Base-by-base conservation (phyloP, 768 basidiomycete species). In the Xerocomellus intermedius region DNA sequence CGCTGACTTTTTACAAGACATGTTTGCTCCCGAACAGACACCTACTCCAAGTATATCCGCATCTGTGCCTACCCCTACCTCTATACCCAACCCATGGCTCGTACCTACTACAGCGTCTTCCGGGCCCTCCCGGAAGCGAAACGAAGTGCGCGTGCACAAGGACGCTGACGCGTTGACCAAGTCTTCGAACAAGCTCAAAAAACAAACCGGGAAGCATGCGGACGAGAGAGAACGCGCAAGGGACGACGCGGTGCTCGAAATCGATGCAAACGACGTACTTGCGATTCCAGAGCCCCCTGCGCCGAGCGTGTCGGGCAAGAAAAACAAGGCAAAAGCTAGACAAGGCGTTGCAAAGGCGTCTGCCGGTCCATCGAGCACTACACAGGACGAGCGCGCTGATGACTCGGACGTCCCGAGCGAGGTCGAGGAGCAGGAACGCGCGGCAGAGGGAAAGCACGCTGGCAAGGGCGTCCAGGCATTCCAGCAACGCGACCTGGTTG, bases 401-500 rank as follows among this genome's bases (percentile, higher is more conserved):
- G 79, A 81, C 46, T 77, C 79, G 6, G 86, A 86, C 55, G 75
- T 60, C 39, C 77, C 85, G 54, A 86, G 85, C 58, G 89, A 90
- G 62, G 69, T 86, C 35, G 88, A 87, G 35, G 85, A 81, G 24
- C 90, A 89, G 62, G 89, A 89, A 63, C 73, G 74, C 42, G 64
- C 65, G 0, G 63, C 79, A 2, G 50, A 82, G 75, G 60, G 65
- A 70, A 41, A 85, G 79, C 65, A 75, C 67, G 52, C 76, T 64
- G 60, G 62, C 39, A 69, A 66, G 45, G 75, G 75, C 22, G 68
- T 82, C 0, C 81, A 79, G 49, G 89, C 90, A 1, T 94, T 98
- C 73, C 79, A 90, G 68, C 96, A 98, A 70, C 80, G 91, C 37
- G 94, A 98, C 60, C 77, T 98, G 13, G 94, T 99, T 13, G 91